Evolutionary conservation across 1,284 basidiomycete genomes (phyloP).

Genomic region (Papiliotrema flavescens): DNA sequence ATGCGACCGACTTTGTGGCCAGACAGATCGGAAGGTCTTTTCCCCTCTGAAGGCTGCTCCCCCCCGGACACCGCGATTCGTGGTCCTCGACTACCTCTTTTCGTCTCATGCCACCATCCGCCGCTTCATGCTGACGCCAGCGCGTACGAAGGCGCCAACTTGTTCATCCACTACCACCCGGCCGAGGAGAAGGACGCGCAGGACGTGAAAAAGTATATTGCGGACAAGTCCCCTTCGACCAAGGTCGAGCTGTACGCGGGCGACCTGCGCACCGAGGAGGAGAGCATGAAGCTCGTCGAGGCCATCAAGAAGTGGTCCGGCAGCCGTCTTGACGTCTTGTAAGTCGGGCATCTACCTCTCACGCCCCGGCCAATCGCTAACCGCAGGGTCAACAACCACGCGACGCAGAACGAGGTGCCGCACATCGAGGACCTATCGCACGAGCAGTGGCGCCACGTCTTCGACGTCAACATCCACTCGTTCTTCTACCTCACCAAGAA

Average conservation of each 20-base stretch:
- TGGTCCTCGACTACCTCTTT: no score
- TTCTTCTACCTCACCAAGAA: conserved; percentile 58
- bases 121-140: conserved; percentile 8
- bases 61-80: no score
- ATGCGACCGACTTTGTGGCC: no score
- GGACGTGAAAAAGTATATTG: conserved; percentile 48
- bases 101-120: background rate
- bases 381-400: conserved; percentile 55
- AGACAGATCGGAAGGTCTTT: no score
- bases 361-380: background rate
- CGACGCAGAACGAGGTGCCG: conserved; percentile 54
- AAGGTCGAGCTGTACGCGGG: conserved; percentile 51
- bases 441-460: conserved; percentile 57
- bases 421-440: conserved; percentile 52
- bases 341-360: conserved; percentile 13
- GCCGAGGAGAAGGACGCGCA: conserved; percentile 55
- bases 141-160: conserved; percentile 60
- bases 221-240: conserved; percentile 44
- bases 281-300: conserved; percentile 52
- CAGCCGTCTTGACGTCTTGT: conserved; percentile 54
- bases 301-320: conserved; percentile 51
- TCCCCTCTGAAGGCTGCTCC: no score
- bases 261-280: conserved; percentile 53
- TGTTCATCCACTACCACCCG: conserved; percentile 56
- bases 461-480: conserved; percentile 54